Percentiles rank a stretch among this genome's conserved stretches.
Evolutionary conservation across 2,329 filamentous ascomycete species (phyloP).

Genomic region (Hypoxylon sp.): DNA sequence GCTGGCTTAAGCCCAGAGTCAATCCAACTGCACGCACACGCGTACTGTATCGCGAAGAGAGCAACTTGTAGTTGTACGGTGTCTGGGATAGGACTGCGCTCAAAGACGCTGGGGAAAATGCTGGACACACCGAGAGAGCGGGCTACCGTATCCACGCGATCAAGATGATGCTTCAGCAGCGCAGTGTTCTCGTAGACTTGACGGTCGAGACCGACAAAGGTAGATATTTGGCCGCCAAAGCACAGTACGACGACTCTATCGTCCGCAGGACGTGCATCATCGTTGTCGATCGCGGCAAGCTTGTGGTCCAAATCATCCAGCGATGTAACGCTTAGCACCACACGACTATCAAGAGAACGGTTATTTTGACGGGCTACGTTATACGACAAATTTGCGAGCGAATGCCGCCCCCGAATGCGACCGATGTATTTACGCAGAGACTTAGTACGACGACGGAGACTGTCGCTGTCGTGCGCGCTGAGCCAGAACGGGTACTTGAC

Average conservation of each 20-base stretch:
- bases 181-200: neutral
- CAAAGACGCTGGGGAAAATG: slow-evolving; percentile 9
- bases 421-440: slow-evolving; percentile 25
- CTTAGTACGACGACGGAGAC: slow-evolving; percentile 7
- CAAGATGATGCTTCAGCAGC: slow-evolving; percentile 16
- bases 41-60: slow-evolving; percentile 37
- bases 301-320: neutral
- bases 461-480: slow-evolving; percentile 28
- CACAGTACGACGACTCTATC: slow-evolving; percentile 44
- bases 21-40: slow-evolving; percentile 47
- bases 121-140: slow-evolving; percentile 25
- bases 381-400: slow-evolving; percentile 45
- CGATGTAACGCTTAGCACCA: slow-evolving; percentile 3
- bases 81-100: slow-evolving; percentile 25
- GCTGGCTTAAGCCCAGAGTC: slow-evolving; percentile 43
- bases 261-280: neutral
- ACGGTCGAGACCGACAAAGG: slow-evolving; percentile 41
- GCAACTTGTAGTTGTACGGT: slow-evolving; percentile 19
- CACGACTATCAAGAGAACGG: slow-evolving; percentile 25
- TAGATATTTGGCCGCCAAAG: slow-evolving; percentile 45
- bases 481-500: slow-evolving; percentile 18
- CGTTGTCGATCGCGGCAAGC: neutral
- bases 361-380: slow-evolving; percentile 44
- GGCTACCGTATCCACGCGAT: slow-evolving; percentile 20
- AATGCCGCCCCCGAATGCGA: slow-evolving; percentile 13